phyloP scores from a whole-genome alignment of 805 yeast species.

The Candida methanosorbosa region DNA sequence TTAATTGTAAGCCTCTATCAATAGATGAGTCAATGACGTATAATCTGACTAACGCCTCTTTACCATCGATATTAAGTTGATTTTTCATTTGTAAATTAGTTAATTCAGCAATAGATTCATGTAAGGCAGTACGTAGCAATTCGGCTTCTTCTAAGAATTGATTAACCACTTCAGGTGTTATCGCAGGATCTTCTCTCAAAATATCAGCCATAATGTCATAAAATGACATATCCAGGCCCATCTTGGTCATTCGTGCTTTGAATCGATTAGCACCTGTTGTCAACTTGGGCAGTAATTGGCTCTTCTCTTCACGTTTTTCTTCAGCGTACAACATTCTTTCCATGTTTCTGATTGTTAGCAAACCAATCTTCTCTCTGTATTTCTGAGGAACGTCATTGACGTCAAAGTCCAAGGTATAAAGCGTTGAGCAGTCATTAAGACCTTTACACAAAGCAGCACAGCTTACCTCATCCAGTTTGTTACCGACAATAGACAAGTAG shows the following conservation, averaged over 20 bases:
- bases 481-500: slow-evolving; percentile 64
- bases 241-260: not conserved
- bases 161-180: slow-evolving; percentile 10
- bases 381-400: slow-evolving; percentile 49
- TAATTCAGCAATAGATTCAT: slow-evolving; percentile 45
- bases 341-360: slow-evolving; percentile 78
- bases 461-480: slow-evolving; percentile 48
- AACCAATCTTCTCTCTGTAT: slow-evolving; percentile 64
- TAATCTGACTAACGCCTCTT: slow-evolving; percentile 64
- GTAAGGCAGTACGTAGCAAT: slow-evolving; percentile 32
- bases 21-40: slow-evolving; percentile 64
- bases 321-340: slow-evolving; percentile 39
- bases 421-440: slow-evolving; percentile 53
- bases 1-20: slow-evolving; percentile 39
- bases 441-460: slow-evolving; percentile 62
- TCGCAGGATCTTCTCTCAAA: not conserved
- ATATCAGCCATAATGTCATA: not conserved
- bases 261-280: not conserved
- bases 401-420: slow-evolving; percentile 64
- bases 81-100: slow-evolving; percentile 47
- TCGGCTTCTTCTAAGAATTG: slow-evolving; percentile 31
- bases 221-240: not conserved
- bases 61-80: slow-evolving; percentile 56
- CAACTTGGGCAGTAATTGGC: slow-evolving; percentile 2
- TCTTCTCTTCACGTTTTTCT: slow-evolving; percentile 2